Evolutionary conservation across 2,329 filamentous ascomycete species (phyloP), one percentile per base, ranked within the genome.

Genomic region (Neonectria faginata): DNA sequence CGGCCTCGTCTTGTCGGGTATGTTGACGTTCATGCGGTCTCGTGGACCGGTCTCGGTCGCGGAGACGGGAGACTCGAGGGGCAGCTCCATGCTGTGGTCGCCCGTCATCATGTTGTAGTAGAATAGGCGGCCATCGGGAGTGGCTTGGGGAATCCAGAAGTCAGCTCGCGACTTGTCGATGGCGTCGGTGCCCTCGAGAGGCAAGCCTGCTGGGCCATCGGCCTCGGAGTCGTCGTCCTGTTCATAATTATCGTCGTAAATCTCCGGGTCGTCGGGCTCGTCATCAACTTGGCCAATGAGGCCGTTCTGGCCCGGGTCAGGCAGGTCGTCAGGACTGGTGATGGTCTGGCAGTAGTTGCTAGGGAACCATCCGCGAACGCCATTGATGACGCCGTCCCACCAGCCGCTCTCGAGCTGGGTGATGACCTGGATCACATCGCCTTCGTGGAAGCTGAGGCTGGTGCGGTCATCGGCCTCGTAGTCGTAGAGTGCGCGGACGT

Each of bases 371-470:
- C 96, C 96, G 77, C 96, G 91, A 72, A 97, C 92, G 64, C 94
- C 93, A 75, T 97, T 96, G 78, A 99, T 97, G 60, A 99, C 93
- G 53, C 96, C 96, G 82, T 99, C 96, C 96, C 96, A 99, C 96
- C 96, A 99, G 61, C 96, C 96, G 75, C 94, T 98, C 80, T 99
- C 96, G 62, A 98, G 86, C 81, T 97, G 95, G 57, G 96, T 99
- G 74, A 99, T 95, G 73, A 99, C 96, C 82, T 98, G 95, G 74
- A 99, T 99, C 71, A 98, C 90, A 81, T 99, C 96, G 75, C 96
- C 96, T 79, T 97, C 92, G 74, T 93, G 93, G 80, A 99, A 99
- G 81, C 94, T 98, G 77, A 99, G 83, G 82, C 94, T 97, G 52
- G 95, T 98, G 74, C 93, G 90, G 81, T 99, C 96, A 82, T 99